Base-by-base conservation (phyloP, 2,329 filamentous ascomycete species). In the Trichophyton rubrum region DNA sequence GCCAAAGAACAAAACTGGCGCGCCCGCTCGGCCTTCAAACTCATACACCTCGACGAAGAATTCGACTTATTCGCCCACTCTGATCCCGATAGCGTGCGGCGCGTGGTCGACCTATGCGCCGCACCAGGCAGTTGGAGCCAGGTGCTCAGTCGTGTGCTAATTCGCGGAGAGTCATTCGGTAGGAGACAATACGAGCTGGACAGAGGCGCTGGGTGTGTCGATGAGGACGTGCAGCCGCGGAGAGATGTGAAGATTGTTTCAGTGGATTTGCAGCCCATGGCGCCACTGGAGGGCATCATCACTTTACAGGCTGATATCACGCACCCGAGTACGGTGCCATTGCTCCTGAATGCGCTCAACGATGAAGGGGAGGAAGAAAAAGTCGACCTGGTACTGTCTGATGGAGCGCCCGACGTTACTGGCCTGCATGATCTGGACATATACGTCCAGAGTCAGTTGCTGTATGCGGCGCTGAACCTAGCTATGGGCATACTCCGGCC, bases 1-100 rank as follows among this genome's bases (percentile, higher is more conserved):
- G 93, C 93, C 17, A 99, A 99, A 77, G 93, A 99, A 74, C 93
- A 99, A 79, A 95, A 95, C 65, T 99, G 93, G 92, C 88, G 93
- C 40, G 93, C 93, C 30, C 84, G 93, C 61, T 96, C 90, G 66
- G 93, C 93, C 7, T 99, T 96, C 79, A 99, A 99, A 75, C 83
- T 99, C 24, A 84, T 99, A 11, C 93, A 99, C 74, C 84, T 99
- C 24, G 91, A 99, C 72, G 90, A 82, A 85, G 90, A 96, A 77
- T 99, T 97, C 76, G 88, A 96, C 69, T 82, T 99, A 9, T 96
- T 99, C 73, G 83, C 77, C n/a, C 75, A 77, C 64, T 72, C 74
- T 62, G 73, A 77, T 59, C 76, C 76, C 6, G 73, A 88, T 66
- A 84, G 86, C 68, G 92, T 97, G 56, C 92, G 89, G 1, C 83